A percentile compares a stretch with the other conserved stretches of the same genome.
Conservation (phyloP, 176 grass and related monocot species). For the Cenchrus americanus region DNA sequence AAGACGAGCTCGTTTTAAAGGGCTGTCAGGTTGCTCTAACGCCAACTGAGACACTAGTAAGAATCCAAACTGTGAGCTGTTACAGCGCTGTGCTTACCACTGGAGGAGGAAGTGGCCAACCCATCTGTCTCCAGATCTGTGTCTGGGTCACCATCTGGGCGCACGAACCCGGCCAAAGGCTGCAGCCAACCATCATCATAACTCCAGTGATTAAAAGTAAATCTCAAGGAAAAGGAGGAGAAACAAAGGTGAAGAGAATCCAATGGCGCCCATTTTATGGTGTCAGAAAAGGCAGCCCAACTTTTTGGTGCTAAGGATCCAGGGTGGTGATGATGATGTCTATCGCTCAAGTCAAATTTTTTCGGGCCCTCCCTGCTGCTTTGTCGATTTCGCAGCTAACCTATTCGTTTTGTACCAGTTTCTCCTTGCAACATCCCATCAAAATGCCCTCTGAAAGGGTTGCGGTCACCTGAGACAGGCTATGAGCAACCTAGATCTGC, state of each 20-base stretch:
- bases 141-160: conserved; percentile 61
- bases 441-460: conserved; percentile 20
- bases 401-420: neutral
- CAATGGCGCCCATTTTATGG: conserved; percentile 45
- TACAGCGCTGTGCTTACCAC: conserved; percentile 48
- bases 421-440: conserved; percentile 29
- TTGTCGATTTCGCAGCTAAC: conserved; percentile 35
- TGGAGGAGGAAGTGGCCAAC: conserved; percentile 62
- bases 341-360: conserved; percentile 13
- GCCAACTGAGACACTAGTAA: conserved; percentile 50
- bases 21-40: conserved; percentile 38
- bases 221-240: neutral
- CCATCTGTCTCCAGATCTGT: conserved; percentile 68
- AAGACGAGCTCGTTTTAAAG: conserved; percentile 28
- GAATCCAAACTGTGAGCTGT: conserved; percentile 58
- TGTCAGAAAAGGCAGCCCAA: conserved; percentile 11
- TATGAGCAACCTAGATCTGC: conserved; percentile 39
- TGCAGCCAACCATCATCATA: conserved; percentile 54
- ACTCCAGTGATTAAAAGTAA: conserved; percentile 31
- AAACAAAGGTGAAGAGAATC: conserved; percentile 33
- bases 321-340: conserved; percentile 40
- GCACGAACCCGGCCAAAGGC: conserved; percentile 77
- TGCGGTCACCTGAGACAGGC: conserved; percentile 37
- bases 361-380: conserved; percentile 35
- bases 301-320: conserved; percentile 17